phyloP scores from a whole-genome alignment of 73 alveolate species.

The Loxodes magnus region DNA sequence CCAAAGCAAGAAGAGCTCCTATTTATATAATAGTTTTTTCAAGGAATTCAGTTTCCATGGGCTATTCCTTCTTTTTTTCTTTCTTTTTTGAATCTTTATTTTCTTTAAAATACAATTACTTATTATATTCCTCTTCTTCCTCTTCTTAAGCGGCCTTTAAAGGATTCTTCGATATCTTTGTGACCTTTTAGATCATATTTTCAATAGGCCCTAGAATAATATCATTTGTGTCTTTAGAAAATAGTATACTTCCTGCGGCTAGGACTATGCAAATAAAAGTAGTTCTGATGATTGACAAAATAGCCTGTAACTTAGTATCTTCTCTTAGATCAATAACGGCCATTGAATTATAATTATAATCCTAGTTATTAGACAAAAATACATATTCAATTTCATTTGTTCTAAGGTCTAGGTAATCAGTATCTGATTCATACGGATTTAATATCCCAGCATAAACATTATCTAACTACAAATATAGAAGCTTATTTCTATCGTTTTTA shows the following conservation, averaged over 20 bases:
- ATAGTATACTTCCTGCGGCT: conserved; percentile 48
- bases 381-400: background rate
- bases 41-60: conserved; percentile 70
- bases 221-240: conserved; percentile 60
- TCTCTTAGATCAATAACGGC: conserved; percentile 32
- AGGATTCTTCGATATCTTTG: conserved; percentile 45
- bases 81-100: background rate
- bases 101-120: background rate
- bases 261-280: conserved; percentile 53
- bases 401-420: background rate
- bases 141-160: conserved; percentile 15
- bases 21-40: conserved; percentile 93
- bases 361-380: too few species aligned
- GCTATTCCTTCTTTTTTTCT: background rate
- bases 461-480: background rate
- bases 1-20: conserved; percentile 19
- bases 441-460: background rate
- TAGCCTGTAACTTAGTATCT: conserved; percentile 28
- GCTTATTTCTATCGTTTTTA: background rate
- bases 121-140: background rate
- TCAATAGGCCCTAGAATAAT: conserved; percentile 70
- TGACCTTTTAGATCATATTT: conserved; percentile 57
- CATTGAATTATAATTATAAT: conserved; percentile 6
- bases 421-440: background rate
- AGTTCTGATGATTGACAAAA: conserved; percentile 49